Percentiles rank a stretch among this genome's conserved stretches.
Conservation (phyloP, 345 rosid genomes). For the Jatropha curcas region DNA sequence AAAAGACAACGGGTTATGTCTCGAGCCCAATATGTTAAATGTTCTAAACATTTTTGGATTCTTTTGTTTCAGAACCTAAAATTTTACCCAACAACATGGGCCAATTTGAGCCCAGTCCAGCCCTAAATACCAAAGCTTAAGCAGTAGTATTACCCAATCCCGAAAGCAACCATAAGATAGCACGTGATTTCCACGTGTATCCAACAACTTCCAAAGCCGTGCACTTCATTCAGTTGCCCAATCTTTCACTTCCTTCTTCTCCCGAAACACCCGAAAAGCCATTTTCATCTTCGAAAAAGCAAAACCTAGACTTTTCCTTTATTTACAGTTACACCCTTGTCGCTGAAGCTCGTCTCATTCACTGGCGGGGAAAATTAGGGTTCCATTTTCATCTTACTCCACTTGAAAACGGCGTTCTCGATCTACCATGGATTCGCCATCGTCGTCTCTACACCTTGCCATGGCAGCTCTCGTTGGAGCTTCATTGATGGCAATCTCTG, state of each 20-base stretch:
- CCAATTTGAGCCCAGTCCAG: neutral
- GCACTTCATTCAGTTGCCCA: neutral
- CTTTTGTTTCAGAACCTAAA: too few species aligned
- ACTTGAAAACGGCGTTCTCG: neutral
- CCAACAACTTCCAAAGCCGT: neutral
- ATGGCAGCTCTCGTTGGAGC: conserved; percentile 65
- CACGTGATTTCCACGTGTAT: neutral
- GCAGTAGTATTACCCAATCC: too few species aligned
- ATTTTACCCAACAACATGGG: neutral
- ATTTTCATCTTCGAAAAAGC: neutral
- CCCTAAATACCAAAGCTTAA: too few species aligned
- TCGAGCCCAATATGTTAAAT: too few species aligned
- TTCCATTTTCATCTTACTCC: neutral
- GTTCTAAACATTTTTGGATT: too few species aligned
- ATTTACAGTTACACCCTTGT: neutral
- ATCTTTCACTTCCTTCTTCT: neutral
- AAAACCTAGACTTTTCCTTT: neutral
- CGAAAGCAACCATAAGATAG: neutral
- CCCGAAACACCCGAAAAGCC: neutral
- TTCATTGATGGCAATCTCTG: conserved; percentile 56
- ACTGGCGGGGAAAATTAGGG: too few species aligned
- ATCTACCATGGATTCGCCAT: conserved; percentile 15
- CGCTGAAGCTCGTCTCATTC: too few species aligned
- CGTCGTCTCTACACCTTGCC: conserved; percentile 37
- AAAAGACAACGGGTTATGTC: too few species aligned